Base-by-base conservation (phyloP, 192 early-diverging fungal genomes). In the Gaertneriomyces semiglobifer region DNA sequence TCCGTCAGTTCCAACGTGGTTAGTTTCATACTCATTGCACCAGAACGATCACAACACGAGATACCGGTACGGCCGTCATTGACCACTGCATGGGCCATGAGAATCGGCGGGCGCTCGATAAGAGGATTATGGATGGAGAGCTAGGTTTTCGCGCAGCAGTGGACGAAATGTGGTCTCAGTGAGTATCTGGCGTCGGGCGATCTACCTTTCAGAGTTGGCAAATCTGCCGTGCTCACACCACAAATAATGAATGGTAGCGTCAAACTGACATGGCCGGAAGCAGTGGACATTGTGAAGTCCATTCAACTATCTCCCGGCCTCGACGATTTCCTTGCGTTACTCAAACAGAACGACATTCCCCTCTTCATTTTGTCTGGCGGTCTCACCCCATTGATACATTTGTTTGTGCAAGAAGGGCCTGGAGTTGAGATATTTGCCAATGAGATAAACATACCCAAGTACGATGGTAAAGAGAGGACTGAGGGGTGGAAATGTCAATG, bases 361-460 rank as follows among this genome's bases (percentile, higher is more conserved):
- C 48, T n/a, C 11, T 39, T 46, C 39, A 18, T n/a, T 63, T 4
- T 20, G 40, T 16, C 54, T 55, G 39, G 38, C 45, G 40, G 55
- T 66, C 41, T 54, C 47, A 9, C 7, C 18, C 40, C 55, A 20
- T 46, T 66, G 33, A 55, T n/a, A 58, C 56, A 12, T 42, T 14
- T 45, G 20, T 63, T 20, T 5, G 19, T 33, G 33, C 47, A 14
- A 4, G 0, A 70, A 72, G 42, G 74, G 76, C 40, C 60, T 46
- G 25, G 58, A 33, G 53, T 89, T 42, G 67, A 84, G 39, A 79
- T 92, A 43, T 58, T 87, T 5, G 82, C 88, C 18, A 92, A 90
- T 61, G 73, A 77, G 19, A 74, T 82, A 42, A 59, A 54, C 8
- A 75, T 80, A 44, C 65, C 11, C 6, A 52, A 74, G 2, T 62